phyloP scores from a whole-genome alignment of 2,329 filamentous ascomycete genomes.

The Helotiales sp. region DNA sequence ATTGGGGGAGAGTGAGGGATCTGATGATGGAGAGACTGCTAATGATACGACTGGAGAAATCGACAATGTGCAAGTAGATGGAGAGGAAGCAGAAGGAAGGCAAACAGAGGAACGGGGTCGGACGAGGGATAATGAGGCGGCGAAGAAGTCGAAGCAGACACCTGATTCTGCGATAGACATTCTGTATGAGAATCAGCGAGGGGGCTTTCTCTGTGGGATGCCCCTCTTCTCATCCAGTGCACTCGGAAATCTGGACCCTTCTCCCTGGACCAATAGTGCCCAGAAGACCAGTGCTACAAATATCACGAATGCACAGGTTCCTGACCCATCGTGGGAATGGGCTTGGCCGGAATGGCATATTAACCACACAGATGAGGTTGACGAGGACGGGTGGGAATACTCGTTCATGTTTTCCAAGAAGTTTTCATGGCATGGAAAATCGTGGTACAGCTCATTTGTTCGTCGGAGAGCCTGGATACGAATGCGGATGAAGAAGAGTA shows the following conservation, averaged over 20 bases:
- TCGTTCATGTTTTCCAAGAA: conserved; percentile 80
- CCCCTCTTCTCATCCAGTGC: conserved; percentile 88
- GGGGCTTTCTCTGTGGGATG: conserved; percentile 85
- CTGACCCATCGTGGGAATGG: conserved; percentile 96
- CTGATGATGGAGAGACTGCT: conserved; percentile 11
- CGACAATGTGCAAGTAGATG: conserved; percentile 11
- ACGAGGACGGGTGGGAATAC: conserved; percentile 96
- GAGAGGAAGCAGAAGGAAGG: conserved; percentile 15
- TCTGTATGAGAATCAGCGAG: conserved; percentile 94
- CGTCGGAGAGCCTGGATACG: conserved; percentile 86
- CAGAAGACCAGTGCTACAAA: conserved; percentile 65
- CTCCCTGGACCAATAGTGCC: conserved; percentile 80
- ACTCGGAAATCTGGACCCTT: conserved; percentile 82
- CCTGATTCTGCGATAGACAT: conserved; percentile 74
- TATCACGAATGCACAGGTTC: conserved; percentile 87
- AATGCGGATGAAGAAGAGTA: conserved; percentile 70
- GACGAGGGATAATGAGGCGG: conserved; percentile 15
- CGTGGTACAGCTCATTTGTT: conserved; percentile 97
- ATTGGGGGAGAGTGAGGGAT: conserved; percentile 26
- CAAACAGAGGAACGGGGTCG: conserved; percentile 31
- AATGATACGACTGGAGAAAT: conserved; percentile 13
- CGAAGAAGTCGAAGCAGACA: conserved; percentile 38
- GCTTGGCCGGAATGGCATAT: conserved; percentile 69
- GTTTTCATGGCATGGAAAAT: conserved; percentile 86
- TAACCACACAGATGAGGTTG: conserved; percentile 76